Base-by-base conservation (phyloP, 495 filamentous ascomycete species). In the Hypoxylon trugodes region DNA sequence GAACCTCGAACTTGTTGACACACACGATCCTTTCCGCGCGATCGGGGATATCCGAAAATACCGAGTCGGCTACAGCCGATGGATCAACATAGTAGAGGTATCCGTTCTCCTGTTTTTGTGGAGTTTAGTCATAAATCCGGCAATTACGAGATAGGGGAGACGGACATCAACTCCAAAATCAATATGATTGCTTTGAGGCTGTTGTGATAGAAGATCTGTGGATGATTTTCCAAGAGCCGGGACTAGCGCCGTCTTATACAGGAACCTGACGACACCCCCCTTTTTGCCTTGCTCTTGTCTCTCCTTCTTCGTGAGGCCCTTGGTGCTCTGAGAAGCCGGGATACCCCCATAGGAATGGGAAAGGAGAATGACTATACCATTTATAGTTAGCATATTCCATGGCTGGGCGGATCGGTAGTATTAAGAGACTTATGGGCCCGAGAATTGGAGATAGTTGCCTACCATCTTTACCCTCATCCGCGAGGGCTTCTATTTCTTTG, bases 331-430 rank as follows among this genome's bases (percentile, higher is more conserved):
- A 1, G 71, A 70, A 1, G 65, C 59, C 1, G 71, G 70, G 9
- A 76, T 38, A 2, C 74, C 77, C 38, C 74, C 70, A 41, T 77
- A 79, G 0, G 76, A 77, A 46, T 76, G 72, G 15, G 70, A 63
- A 1, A 69, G 41, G 0, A 78, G 42, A 12, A 79, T 56, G 0
- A 78, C 64, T 43, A 26, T 13, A 35, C 25, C 6, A 4, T 35
- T 1, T 21, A 43, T 0, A n/a, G 32, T 66, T 12, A 49, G 28
- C 5, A 38, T 40, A 6, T 48, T 42, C 12, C 13, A n/a, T 18
- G 0, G 10, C 2, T 38, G 16, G 10, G 3, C 22, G 25, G 22
- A 5, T 4, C 2, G 32, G 15, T 52, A 1, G n/a, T 12, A 24
- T 2, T 1, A 43, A 4, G 7, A 18, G 2, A 26, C 4, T 13